Base-by-base conservation (phyloP, 2,329 filamentous ascomycete species). In the Sclerotinia spermophila region DNA sequence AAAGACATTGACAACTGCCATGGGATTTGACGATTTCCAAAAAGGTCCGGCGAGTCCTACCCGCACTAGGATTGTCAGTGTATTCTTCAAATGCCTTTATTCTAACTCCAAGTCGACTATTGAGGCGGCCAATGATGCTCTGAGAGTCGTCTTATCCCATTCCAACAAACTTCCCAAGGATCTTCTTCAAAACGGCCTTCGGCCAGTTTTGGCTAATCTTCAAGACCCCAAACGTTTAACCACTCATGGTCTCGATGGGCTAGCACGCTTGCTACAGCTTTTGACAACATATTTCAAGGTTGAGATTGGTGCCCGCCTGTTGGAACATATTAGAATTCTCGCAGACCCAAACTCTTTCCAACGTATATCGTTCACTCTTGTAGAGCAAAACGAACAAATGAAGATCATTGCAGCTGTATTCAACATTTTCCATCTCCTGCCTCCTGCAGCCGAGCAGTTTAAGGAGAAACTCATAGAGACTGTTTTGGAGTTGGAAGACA, bases 261-360 rank as follows among this genome's bases (percentile, higher is more conserved):
- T 99, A 44, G 94, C 94, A 27, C 89, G 95, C 53, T 85, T 99
- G 2, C 82, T 99, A 72, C 95, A 96, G 74, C 85, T 99, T 2
- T 84, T 99, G 27, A 99, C 95, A 0, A 98, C 96, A 72, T 99
- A 99, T 80, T 99, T 99, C 82, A 99, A 99, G 81, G 94, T 98
- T 0, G 96, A 99, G 79, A 99, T 99, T 68, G 96, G 96, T 10
- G 88, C 93, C 33, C 89, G 96, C 35, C 83, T 99, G n/a, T 85
- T 99, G 15, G 95, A 98, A 74, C 96, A 99, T 77, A 91, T 97
- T 81, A 95, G 95, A 78, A 88, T 90, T 17, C 94, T 99, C 74
- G 94, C 95, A 1, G 94, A 97, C 71, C 87, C 92, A 3, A 86
- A 84, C 67, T 86, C 89, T 21, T 83, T 98, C 75, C 94, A 98